phyloP scores from a whole-genome alignment of 1,139 yeast genomes.

The Hanseniaspora gamundiae region DNA sequence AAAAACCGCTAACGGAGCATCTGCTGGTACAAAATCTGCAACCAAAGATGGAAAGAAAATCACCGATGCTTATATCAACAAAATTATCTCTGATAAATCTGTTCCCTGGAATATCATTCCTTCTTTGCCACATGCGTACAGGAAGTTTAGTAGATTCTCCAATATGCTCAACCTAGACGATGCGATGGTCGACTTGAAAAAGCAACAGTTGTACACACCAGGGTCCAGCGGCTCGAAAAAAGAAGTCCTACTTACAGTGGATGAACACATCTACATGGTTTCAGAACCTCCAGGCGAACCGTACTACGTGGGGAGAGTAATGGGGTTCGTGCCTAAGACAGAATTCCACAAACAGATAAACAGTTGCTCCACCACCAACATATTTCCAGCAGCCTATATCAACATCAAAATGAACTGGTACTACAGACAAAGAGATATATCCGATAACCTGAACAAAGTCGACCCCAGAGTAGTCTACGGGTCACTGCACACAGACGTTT shows the following conservation, averaged over 20 bases:
- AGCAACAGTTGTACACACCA: slow-evolving; percentile 13
- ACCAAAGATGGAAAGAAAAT: slow-evolving; percentile 1
- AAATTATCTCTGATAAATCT: slow-evolving; percentile 15
- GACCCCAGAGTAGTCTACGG: slow-evolving; percentile 74
- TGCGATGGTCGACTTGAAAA: slow-evolving; percentile 26
- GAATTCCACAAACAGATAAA: slow-evolving; percentile 14
- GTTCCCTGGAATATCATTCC: slow-evolving; percentile 24
- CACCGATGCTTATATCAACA: slow-evolving; percentile 12
- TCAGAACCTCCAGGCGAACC: slow-evolving; percentile 96
- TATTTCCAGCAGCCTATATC: slow-evolving; percentile 36
- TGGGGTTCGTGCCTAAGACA: slow-evolving; percentile 48
- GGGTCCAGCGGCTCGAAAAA: background rate
- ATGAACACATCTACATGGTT: slow-evolving; percentile 70
- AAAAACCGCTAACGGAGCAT: background rate
- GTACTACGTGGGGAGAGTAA: slow-evolving; percentile 73
- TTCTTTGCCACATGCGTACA: slow-evolving; percentile 18
- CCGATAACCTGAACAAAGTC: slow-evolving; percentile 24
- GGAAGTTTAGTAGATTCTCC: slow-evolving; percentile 23
- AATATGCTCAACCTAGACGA: slow-evolving; percentile 28
- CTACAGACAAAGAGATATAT: slow-evolving; percentile 77
- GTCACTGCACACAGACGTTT: slow-evolving; percentile 76
- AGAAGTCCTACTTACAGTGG: slow-evolving; percentile 25
- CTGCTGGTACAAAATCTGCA: background rate
- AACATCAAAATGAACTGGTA: slow-evolving; percentile 79
- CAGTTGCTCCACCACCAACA: slow-evolving; percentile 12